Conservation (phyloP, 2,329 filamentous ascomycete species). For the Claviceps sp. region DNA sequence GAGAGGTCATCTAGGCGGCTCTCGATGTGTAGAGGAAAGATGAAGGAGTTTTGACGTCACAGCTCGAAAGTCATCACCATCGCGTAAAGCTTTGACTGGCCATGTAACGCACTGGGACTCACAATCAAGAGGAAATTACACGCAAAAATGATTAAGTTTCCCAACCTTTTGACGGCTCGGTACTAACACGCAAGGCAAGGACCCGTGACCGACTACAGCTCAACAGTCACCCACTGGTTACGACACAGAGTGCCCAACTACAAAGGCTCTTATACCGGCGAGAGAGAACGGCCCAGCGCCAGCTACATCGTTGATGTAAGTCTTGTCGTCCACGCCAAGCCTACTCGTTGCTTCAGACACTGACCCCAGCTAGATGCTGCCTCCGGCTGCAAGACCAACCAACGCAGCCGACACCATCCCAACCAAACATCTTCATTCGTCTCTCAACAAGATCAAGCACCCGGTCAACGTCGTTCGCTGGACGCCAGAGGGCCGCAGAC, state of each 20-base stretch:
- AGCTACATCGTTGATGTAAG: slow-evolving; percentile 80
- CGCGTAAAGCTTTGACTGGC: not conserved
- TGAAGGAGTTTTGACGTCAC: not conserved
- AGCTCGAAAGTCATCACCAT: not conserved
- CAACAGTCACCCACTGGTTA: slow-evolving; percentile 85
- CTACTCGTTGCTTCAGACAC: not conserved
- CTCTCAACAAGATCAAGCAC: slow-evolving; percentile 94
- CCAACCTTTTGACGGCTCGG: not conserved
- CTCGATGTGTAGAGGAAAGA: not conserved
- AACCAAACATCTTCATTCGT: slow-evolving; percentile 94
- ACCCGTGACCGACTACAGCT: slow-evolving; percentile 84
- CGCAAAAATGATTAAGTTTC: no score
- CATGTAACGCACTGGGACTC: not conserved
- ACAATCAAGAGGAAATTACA: not conserved
- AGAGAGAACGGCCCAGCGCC: slow-evolving; percentile 69
- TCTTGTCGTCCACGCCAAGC: not conserved
- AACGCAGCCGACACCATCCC: slow-evolving; percentile 78
- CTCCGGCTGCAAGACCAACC: slow-evolving; percentile 61
- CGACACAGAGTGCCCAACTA: slow-evolving; percentile 58
- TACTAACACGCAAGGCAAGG: slow-evolving; percentile 35
- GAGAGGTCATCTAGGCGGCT: not conserved
- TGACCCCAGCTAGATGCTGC: slow-evolving; percentile 54
- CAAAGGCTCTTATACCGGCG: slow-evolving; percentile 55
- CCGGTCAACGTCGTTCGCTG: slow-evolving; percentile 94
- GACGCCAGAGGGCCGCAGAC: slow-evolving; percentile 86